A percentile compares a stretch with the other conserved stretches of the same genome.
These are phyloP conservation scores for Isatis lusitanica DNA, from an alignment of 441 rosid species.

Conservation along the genomic window DNA sequence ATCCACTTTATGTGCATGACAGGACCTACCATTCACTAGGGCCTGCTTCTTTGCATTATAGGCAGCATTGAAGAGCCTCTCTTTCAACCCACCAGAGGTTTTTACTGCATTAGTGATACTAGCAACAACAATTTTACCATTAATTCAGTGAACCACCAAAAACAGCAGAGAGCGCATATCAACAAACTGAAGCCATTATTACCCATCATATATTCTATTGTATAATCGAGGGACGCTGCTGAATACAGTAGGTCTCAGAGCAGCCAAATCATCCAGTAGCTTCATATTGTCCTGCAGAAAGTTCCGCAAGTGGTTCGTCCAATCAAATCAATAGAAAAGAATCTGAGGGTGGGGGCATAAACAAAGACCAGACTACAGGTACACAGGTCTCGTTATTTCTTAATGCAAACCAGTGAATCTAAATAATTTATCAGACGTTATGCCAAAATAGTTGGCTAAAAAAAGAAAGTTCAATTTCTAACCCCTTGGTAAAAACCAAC, in stretches of 20 bases:
- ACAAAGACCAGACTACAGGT: slow-evolving; percentile 16
- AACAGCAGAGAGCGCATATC: slow-evolving; percentile 21
- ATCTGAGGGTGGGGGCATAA: slow-evolving; percentile 1
- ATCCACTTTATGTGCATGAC: slow-evolving; percentile 16
- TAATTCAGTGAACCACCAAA: slow-evolving; percentile 15
- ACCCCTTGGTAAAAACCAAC: slow-evolving; percentile 99
- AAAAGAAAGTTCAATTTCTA: slow-evolving; percentile 37
- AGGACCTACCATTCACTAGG: slow-evolving; percentile 67
- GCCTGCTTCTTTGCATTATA: slow-evolving; percentile 98
- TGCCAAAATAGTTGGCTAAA: slow-evolving; percentile 2
- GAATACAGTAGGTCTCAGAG: slow-evolving; percentile 90
- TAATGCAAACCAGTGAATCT: slow-evolving; percentile 5
- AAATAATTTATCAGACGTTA: background rate
- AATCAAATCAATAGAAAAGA: slow-evolving; percentile 19
- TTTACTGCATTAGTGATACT: slow-evolving; percentile 86
- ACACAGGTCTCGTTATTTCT: background rate
- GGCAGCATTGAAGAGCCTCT: slow-evolving; percentile 90
- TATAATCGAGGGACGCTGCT: slow-evolving; percentile 96
- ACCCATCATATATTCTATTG: slow-evolving; percentile 95
- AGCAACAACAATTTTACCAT: slow-evolving; percentile 37
- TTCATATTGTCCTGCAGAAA: slow-evolving; percentile 85
- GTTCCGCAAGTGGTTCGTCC: slow-evolving; percentile 2
- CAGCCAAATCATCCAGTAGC: slow-evolving; percentile 89
- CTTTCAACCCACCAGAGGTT: slow-evolving; percentile 78
- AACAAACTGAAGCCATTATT: slow-evolving; percentile 33